These are phyloP conservation scores for Suillus sp. DNA, from an alignment of 768 basidiomycete genomes.

Conservation along the genomic window DNA sequence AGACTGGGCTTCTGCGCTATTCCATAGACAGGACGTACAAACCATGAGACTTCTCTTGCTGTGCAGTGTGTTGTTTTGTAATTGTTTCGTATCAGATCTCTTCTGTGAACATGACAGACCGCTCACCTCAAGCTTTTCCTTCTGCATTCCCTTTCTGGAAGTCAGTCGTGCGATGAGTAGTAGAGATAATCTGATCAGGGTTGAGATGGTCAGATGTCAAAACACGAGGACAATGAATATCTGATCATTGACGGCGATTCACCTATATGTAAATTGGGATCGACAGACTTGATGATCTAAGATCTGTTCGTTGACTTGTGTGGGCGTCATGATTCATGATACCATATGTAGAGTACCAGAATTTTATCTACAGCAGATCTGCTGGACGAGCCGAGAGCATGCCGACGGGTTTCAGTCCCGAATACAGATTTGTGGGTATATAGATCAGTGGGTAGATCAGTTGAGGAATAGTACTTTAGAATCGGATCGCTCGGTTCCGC, in stretches of 20 bases:
- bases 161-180: background rate
- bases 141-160: background rate
- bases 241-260: background rate
- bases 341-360: background rate
- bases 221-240: background rate
- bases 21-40: background rate
- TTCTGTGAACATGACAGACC: background rate
- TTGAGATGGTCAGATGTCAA: background rate
- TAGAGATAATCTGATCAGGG: background rate
- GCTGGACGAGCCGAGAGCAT: background rate
- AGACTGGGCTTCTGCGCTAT: background rate
- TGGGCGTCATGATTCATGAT: background rate
- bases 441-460: background rate
- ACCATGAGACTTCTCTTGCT: background rate
- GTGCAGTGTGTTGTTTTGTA: background rate
- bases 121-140: background rate
- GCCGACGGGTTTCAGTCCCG: background rate
- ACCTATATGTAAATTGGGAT: background rate
- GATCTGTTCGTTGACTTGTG: background rate
- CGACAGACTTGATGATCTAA: background rate
- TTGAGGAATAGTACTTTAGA: background rate
- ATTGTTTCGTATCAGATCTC: background rate
- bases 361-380: background rate
- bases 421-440: background rate
- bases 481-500: background rate